phyloP scores from a whole-genome alignment of 148 eudicot genomes.

The Persicaria maculosa region DNA sequence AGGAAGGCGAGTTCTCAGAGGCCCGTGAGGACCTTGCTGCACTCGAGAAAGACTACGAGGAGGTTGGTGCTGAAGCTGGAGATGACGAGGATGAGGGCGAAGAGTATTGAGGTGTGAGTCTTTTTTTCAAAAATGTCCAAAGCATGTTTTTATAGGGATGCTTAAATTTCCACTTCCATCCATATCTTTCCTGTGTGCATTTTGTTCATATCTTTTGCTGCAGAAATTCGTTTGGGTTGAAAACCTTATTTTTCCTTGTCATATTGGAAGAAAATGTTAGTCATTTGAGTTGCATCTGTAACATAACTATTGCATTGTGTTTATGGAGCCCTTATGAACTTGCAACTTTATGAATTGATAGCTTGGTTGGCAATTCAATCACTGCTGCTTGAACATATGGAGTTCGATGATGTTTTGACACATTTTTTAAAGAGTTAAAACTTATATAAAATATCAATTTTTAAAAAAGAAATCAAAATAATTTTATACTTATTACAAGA shows the following conservation, averaged over 20 bases:
- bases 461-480: too few species aligned
- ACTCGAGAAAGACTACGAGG: constrained; percentile 57
- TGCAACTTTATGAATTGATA: neutral
- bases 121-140: neutral
- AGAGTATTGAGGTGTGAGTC: constrained; percentile 18
- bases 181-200: neutral
- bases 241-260: neutral
- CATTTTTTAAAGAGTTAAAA: too few species aligned
- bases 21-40: constrained; percentile 68
- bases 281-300: neutral
- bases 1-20: constrained; percentile 67
- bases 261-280: neutral
- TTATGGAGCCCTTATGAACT: neutral
- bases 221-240: neutral
- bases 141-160: neutral
- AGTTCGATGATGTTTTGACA: too few species aligned
- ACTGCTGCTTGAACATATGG: too few species aligned
- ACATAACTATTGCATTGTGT: neutral
- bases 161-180: neutral
- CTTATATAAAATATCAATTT: too few species aligned
- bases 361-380: neutral
- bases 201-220: neutral
- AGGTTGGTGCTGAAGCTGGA: constrained; percentile 57
- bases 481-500: too few species aligned
- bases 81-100: constrained; percentile 46